Evolutionary conservation across 768 basidiomycete genomes (phyloP).

Genomic region (Vararia minispora): DNA sequence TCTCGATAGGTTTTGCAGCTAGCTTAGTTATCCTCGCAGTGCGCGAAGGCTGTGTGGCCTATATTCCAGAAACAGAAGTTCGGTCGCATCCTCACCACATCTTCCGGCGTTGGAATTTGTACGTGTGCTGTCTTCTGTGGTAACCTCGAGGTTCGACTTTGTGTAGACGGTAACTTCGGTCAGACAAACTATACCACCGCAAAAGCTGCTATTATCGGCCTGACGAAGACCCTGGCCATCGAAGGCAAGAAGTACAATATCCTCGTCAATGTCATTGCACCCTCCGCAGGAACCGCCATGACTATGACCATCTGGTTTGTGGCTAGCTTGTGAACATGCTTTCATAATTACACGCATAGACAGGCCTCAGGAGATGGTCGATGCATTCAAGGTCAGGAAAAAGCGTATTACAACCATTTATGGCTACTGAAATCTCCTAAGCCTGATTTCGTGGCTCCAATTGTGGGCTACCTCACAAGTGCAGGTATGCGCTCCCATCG

Average conservation of each 20-base stretch:
- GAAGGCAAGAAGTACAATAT: constrained; percentile 92
- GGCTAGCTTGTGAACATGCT: background rate
- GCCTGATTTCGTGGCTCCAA: constrained; percentile 87
- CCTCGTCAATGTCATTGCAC: constrained; percentile 78
- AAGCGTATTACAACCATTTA: background rate
- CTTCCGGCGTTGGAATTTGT: constrained; percentile 90
- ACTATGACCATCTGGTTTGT: constrained; percentile 69
- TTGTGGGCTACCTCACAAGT: constrained; percentile 85
- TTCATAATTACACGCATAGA: background rate
- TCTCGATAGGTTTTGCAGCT: background rate
- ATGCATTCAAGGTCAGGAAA: constrained; percentile 78
- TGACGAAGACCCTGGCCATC: constrained; percentile 83
- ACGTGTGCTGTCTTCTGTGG: too few relatives aligned
- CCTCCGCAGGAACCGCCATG: constrained; percentile 87
- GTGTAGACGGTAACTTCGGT: constrained; percentile 84
- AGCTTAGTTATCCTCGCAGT: constrained; percentile 31
- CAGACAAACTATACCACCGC: constrained; percentile 94
- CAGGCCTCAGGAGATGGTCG: constrained; percentile 77
- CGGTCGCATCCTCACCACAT: constrained; percentile 91
- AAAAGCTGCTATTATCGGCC: constrained; percentile 82
- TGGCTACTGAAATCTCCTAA: constrained; percentile 17
- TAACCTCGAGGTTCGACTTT: too few relatives aligned
- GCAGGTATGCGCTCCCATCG: constrained; percentile 30
- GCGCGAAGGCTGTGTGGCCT: constrained; percentile 92
- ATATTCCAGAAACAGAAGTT: constrained; percentile 94